These are phyloP conservation scores for Acephala macrosclerotiorum DNA, from an alignment of 2,329 filamentous ascomycete genomes.

Conservation along the genomic window DNA sequence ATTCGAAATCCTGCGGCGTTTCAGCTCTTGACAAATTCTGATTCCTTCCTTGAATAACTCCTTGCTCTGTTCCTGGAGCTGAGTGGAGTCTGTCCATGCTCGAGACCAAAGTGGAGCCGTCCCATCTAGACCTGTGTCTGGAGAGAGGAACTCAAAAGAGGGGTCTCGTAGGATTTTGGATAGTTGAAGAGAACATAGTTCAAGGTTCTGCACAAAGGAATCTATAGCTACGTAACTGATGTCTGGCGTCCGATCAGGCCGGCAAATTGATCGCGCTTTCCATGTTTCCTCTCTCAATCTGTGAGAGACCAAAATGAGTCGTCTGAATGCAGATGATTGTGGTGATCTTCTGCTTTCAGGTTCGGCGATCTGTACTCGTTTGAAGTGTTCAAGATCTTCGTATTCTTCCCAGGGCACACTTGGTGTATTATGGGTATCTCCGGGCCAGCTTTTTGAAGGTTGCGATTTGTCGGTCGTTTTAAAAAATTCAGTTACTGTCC, in stretches of 20 bases:
- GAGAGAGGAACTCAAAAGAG: not conserved
- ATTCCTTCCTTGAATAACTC: not conserved
- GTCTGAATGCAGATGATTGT: not conserved
- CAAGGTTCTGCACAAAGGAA: not conserved
- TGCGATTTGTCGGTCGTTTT: no score
- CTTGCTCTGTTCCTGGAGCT: not conserved
- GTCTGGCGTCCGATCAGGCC: not conserved
- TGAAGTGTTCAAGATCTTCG: constrained; percentile 7
- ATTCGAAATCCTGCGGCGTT: not conserved
- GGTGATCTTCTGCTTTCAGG: not conserved
- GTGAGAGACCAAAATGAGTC: not conserved
- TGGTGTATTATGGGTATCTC: not conserved
- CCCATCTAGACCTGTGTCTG: not conserved
- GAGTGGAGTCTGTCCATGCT: not conserved
- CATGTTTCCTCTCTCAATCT: not conserved
- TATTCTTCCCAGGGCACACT: not conserved
- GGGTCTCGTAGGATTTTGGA: not conserved
- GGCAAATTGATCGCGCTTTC: not conserved
- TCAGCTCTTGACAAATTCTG: not conserved
- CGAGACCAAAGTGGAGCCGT: not conserved
- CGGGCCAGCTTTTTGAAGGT: not conserved
- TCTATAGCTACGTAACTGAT: not conserved
- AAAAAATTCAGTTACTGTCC: no score
- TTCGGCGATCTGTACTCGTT: constrained; percentile 7
- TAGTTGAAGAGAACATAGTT: not conserved